Evolutionary conservation across 177 flowering plant species (phyloP).

Genomic region (Telopea speciosissima): DNA sequence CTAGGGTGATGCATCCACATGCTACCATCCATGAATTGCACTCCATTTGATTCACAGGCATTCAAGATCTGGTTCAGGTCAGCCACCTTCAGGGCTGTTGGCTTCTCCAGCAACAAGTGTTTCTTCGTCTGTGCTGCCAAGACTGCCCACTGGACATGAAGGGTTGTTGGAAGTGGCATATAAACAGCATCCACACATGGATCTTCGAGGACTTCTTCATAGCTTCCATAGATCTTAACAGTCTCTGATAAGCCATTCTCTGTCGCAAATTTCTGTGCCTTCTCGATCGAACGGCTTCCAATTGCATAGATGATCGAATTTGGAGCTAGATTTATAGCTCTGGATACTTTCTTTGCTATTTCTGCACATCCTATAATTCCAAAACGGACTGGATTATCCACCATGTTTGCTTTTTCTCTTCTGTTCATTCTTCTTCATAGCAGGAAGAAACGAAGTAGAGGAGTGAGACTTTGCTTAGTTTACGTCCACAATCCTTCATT

Average conservation of each 20-base stretch:
- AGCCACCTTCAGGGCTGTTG: constrained; percentile 25
- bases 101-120: constrained; percentile 44
- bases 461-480: not conserved
- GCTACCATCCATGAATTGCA: constrained; percentile 49
- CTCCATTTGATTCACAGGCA: constrained; percentile 32
- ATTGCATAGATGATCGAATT: constrained; percentile 31
- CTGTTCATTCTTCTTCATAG: not conserved
- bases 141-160: constrained; percentile 38
- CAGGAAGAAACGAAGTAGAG: not conserved
- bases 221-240: constrained; percentile 36
- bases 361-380: constrained; percentile 42
- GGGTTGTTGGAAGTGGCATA: constrained; percentile 37
- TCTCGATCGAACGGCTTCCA: constrained; percentile 36
- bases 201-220: constrained; percentile 31
- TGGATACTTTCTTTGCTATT: constrained; percentile 31
- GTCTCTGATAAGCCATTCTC: constrained; percentile 15
- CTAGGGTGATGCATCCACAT: constrained; percentile 53
- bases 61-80: constrained; percentile 34
- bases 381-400: constrained; percentile 19
- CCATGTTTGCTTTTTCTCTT: constrained; percentile 12
- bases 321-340: constrained; percentile 32
- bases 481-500: no score
- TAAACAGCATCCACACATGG: constrained; percentile 37
- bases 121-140: constrained; percentile 39
- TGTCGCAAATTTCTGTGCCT: constrained; percentile 24